Evolutionary conservation across 169 alveolate genomes (phyloP).

Genomic region (Sarcocystis neurona): DNA sequence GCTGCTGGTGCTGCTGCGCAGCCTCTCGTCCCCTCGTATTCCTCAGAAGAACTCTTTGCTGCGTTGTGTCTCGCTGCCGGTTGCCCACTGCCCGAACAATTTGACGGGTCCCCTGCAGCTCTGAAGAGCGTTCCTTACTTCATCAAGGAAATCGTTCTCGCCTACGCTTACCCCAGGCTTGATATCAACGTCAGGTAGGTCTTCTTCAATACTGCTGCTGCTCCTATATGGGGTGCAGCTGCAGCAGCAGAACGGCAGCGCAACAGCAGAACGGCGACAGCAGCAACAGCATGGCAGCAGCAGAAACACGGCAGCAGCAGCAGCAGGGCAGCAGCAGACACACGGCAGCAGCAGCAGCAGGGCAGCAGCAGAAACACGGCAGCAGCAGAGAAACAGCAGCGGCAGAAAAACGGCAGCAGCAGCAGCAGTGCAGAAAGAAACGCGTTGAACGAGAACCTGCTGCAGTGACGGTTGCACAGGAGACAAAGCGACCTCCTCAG

Average conservation of each 20-base stretch:
- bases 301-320: background rate
- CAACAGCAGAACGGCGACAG: background rate
- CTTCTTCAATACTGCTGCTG: background rate
- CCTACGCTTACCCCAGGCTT: constrained; percentile 80
- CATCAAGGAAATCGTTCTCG: constrained; percentile 76
- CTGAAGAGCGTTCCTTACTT: constrained; percentile 8
- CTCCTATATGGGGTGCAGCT: background rate
- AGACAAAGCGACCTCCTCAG: no score
- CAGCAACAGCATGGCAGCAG: background rate
- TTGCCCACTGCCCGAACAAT: background rate
- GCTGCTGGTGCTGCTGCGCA: background rate
- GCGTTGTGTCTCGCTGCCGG: constrained; percentile 1
- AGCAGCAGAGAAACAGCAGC: no score
- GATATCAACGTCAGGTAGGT: constrained; percentile 78
- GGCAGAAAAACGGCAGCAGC: no score
- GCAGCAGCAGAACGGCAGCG: background rate
- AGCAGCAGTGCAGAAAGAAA: no score
- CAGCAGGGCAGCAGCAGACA: background rate
- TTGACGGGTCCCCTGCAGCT: background rate
- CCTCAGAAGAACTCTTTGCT: background rate
- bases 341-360: background rate
- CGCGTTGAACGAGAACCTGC: no score
- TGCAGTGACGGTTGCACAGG: no score
- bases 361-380: no score
- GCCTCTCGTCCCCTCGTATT: background rate